phyloP scores from a whole-genome alignment of 1,284 basidiomycete genomes.

The Tilletia indica region DNA sequence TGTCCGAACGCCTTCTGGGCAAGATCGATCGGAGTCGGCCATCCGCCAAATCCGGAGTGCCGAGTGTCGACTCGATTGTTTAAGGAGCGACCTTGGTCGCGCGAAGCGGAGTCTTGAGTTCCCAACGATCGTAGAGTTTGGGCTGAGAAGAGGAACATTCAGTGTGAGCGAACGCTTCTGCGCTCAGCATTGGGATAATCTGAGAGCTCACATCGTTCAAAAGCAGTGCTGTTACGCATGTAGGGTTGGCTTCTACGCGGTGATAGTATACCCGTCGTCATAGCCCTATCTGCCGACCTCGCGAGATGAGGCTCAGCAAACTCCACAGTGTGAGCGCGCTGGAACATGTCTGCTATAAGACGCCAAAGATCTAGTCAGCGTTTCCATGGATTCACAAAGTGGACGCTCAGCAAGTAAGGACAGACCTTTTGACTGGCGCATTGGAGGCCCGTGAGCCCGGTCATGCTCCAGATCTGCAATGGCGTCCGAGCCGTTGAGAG shows the following conservation, averaged over 20 bases:
- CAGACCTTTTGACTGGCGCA: conserved; percentile 3
- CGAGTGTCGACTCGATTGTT: conserved; percentile 37
- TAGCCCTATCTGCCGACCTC: neutral
- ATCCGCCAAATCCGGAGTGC: conserved; percentile 71
- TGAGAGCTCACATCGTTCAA: neutral
- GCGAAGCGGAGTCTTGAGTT: neutral
- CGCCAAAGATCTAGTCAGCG: neutral
- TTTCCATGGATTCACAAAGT: no score
- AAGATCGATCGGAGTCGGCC: conserved; percentile 75
- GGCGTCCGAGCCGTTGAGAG: no score
- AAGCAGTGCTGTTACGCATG: conserved; percentile 19
- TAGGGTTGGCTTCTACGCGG: conserved; percentile 4
- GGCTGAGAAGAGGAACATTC: neutral
- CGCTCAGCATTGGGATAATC: neutral
- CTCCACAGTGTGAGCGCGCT: conserved; percentile 64
- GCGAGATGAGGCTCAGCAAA: conserved; percentile 58
- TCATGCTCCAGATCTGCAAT: neutral
- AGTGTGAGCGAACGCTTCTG: neutral
- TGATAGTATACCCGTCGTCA: conserved; percentile 16
- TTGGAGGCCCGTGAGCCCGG: neutral
- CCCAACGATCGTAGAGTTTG: conserved; percentile 9
- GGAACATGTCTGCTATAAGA: conserved; percentile 55
- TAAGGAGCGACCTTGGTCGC: neutral
- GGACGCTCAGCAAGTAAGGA: neutral
- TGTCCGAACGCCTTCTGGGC: conserved; percentile 61